Base-by-base conservation (phyloP, 768 basidiomycete genomes). In the Lyophyllum atratum region DNA sequence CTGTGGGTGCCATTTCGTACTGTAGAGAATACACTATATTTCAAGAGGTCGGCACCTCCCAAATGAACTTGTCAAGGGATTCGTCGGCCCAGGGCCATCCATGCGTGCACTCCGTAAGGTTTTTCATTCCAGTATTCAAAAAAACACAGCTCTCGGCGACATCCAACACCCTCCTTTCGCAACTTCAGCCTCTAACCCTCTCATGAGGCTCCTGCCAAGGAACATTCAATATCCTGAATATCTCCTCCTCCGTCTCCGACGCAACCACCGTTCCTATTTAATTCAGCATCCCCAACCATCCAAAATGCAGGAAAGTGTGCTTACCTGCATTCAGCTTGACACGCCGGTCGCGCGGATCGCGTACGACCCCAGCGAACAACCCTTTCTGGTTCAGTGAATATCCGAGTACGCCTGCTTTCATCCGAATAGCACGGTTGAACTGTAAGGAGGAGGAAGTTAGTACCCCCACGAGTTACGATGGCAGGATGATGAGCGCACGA, bases 361-460 rank as follows among this genome's bases (percentile, higher is more conserved):
- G 83, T 15, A 91, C 69, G 29, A 95, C 87, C 0, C 84, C 88
- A 6, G 74, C 78, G 63, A 80, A 95, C 5, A 98, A 72, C 0
- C 94, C 95, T 45, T 85, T 82, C 69, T 98, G 95, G 63, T 98
- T 97, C 45, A 98, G 78, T 12, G 89, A 90, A 70, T 86, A 93
- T 0, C 93, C 92, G 68, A 88, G 80, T 46, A 80, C 84, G 60
- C 83, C 84, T 3, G 95, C 95, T 71, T 94, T 93, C 64, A 89
- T 70, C 28, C 95, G 84, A 70, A 98, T 86, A 5, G 89, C 87
- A 8, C 95, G 87, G 70, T 96, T 97, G 73, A 96, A 96, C 92
- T 95, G 45, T 9, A 54, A 28, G 51, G 43, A 42, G 24, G 31
- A 49, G 9, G 28, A 15, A 65, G 24, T 40, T 19, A n/a, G 14